Base-by-base conservation (phyloP, 2,329 filamentous ascomycete genomes). In the Dothistroma septosporum region DNA sequence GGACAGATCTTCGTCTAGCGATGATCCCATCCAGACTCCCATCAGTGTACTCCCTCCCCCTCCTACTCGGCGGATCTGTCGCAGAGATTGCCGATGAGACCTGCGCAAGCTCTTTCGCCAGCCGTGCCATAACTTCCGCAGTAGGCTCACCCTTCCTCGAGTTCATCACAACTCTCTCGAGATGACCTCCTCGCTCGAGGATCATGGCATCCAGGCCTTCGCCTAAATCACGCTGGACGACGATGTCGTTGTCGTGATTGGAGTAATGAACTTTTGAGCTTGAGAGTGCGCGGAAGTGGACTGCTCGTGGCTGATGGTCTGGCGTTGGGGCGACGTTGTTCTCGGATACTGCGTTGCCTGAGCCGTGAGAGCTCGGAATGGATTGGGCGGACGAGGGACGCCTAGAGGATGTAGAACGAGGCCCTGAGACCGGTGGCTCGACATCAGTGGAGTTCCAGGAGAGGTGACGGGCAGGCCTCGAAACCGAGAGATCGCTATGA, bases 101-200 rank as follows among this genome's bases (percentile, higher is more conserved):
- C 32, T 61, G 55, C 9, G 63, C 55, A 33, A 72, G 62, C 47
- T 72, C 69, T 24, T 60, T 58, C 9, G 72, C 67, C 21, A 73
- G 63, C 49, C 62, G 67, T 19, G 65, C 65, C 33, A 72, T 57
- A 10, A 57, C 61, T 37, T 65, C 61, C 16, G 55, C 53, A 10
- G 57, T 67, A 10, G 65, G 63, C 16, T 61, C 55, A 48, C 64
- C 64, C 44, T 65, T 60, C 21, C 70, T 67, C 32, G 76, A 69
- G 56, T 77, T 76, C 60, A 72, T 69, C 61, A 80, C 76, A 3
- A 79, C 72, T 47, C 67, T 65, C 58, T 76, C 70, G 9, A 80
- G 65, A 6, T 72, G 71, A 14, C 68, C 74, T 2, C 72, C 65
- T 58, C 78, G 76, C 61, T 78, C 77, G 33, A 74, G 66, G 16